Base-by-base conservation (phyloP, 257 asterid species). In the Solanum phureja region DNA sequence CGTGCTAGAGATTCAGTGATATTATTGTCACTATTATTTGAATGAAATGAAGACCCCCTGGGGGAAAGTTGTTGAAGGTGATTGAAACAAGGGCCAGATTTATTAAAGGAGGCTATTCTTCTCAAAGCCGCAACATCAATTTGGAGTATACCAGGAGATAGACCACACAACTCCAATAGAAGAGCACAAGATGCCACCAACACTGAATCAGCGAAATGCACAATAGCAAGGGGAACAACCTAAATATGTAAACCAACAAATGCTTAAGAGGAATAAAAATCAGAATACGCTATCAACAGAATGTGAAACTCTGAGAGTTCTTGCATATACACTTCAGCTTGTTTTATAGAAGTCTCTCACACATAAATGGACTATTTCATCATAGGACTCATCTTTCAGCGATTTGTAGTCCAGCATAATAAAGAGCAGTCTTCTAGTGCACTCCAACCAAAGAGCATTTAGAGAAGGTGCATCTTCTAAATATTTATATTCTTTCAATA, bases 161-260 rank as follows among this genome's bases (percentile, higher is more conserved):
- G 88, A 88, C 99, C 99, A 92, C 98, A 93, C 62, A 97, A 89
- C 94, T 96, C 99, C 92, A 97, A 87, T 83, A 97, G 96, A 92
- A 95, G 93, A 58, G 96, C 94, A 77, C 99, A 96, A 27, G 99
- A 96, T 85, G 99, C 96, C 92, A 97, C 99, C 92, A 97, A 90
- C 87, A 95, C 95, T 83, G 95, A 90, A 90, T 96, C 95, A 86
- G 92, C 92, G 84, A 96, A 97, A 94, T 97, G 99, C 93, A 92
- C 92, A 90, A 97, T 92, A 76, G 99, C 98, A 89, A 96, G 96
- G 87, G 98, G 99, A 86, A 95, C 92, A 62, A 97, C 98, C 99
- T 97, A 92, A 88, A 88, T 68, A 89, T 44, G 60, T 37, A 86
- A 71, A 90, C 37, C 88, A 62, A 42, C 84, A 86, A 87, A 83